A percentile compares a stretch with the other conserved stretches of the same genome.
These are phyloP conservation scores for Lentinus tigrinus DNA, from an alignment of 768 basidiomycete genomes.

Conservation along the genomic window DNA sequence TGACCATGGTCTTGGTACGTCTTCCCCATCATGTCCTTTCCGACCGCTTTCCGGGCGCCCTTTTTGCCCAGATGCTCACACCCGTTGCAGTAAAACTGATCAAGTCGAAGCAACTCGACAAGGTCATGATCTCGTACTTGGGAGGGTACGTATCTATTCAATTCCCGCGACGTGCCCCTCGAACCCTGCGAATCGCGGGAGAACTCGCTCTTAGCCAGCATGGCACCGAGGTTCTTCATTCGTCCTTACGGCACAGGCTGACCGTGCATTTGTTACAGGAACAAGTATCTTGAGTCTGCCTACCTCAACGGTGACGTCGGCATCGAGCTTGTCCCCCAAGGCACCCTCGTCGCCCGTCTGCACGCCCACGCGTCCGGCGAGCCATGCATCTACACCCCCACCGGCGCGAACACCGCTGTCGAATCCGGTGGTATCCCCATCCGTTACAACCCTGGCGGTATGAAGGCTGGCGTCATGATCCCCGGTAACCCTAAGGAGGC, in stretches of 20 bases:
- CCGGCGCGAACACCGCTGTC: conserved; percentile 84
- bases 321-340: conserved; percentile 86
- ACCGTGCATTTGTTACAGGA: conserved; percentile 40
- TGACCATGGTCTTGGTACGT: conserved; percentile 65
- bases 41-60: not conserved
- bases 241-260: not conserved
- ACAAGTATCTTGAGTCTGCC: conserved; percentile 77
- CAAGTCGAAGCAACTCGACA: conserved; percentile 69
- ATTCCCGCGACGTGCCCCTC: no score
- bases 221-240: not conserved
- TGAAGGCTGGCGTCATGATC: conserved; percentile 62
- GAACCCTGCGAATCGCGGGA: no score
- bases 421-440: conserved; percentile 77
- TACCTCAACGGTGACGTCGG: conserved; percentile 80
- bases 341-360: conserved; percentile 84
- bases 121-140: conserved; percentile 84
- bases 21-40: not conserved
- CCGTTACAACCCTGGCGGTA: conserved; percentile 72
- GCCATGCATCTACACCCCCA: conserved; percentile 87
- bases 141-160: conserved; percentile 56
- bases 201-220: no score
- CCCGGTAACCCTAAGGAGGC: conserved; percentile 73
- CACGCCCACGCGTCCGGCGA: conserved; percentile 90
- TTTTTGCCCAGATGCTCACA: not conserved
- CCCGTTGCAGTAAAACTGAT: conserved; percentile 58